Evolutionary conservation across 441 rosid species (phyloP).

Genomic region (Viola pubescens): DNA sequence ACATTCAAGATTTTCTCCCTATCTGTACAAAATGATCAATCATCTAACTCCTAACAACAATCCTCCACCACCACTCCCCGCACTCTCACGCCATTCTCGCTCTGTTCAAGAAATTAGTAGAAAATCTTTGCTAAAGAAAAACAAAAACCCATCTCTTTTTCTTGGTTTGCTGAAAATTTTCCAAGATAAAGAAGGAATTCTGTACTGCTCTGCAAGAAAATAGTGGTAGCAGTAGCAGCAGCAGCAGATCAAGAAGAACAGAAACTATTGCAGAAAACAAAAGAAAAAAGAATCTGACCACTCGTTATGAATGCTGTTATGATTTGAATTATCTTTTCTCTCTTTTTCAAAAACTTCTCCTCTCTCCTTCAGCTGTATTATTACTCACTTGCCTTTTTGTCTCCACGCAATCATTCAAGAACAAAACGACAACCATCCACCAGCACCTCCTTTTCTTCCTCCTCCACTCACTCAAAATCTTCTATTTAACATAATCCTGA

Average conservation of each 20-base stretch:
- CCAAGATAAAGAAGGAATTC: background rate
- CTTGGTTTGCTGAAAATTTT: too few relatives aligned
- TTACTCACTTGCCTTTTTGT: constrained; percentile 8
- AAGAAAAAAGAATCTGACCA: background rate
- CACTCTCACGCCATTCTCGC: background rate
- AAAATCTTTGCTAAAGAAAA: background rate
- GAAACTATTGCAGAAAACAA: background rate
- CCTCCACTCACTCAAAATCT: background rate
- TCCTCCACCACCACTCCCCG: background rate
- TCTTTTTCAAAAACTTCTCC: too few relatives aligned
- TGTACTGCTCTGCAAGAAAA: background rate
- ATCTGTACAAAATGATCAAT: background rate
- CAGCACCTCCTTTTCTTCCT: constrained; percentile 12
- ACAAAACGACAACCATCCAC: constrained; percentile 24
- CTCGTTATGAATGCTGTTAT: background rate
- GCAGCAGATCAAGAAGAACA: background rate
- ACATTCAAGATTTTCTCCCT: constrained; percentile 1
- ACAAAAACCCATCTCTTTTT: background rate
- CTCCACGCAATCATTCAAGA: constrained; percentile 27
- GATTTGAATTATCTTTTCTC: background rate
- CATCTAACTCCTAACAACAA: background rate
- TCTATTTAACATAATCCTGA: background rate
- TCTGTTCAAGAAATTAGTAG: background rate
- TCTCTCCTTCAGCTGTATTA: background rate
- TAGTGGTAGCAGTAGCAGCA: background rate